Conservation (phyloP, 2,329 filamentous ascomycete species). For the Alternaria brassicae region DNA sequence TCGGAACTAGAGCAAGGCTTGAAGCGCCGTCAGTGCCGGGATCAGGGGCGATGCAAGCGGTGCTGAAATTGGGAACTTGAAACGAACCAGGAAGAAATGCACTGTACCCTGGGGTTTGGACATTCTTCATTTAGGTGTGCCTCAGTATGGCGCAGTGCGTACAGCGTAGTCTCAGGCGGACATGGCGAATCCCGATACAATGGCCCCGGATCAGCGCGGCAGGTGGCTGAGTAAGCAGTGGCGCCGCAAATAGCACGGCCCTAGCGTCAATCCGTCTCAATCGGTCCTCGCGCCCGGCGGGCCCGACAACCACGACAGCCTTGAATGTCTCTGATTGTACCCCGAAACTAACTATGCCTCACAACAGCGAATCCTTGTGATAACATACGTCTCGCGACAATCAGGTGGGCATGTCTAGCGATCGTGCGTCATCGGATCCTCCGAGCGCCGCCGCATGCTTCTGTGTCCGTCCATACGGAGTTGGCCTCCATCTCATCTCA, state of each 20-base stretch:
- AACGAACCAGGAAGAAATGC: not conserved
- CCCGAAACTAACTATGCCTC: not conserved
- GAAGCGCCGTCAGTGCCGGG: not conserved
- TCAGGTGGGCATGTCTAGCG: not conserved
- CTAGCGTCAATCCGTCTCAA: not conserved
- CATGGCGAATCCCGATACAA: not conserved
- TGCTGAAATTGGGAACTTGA: not conserved
- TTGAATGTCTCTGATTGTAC: conserved; percentile 2
- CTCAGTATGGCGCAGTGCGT: conserved; percentile 5
- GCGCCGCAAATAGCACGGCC: conserved; percentile 13
- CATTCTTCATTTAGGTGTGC: not conserved
- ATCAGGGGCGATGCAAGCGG: not conserved
- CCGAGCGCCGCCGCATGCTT: not conserved
- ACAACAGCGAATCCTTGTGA: not conserved
- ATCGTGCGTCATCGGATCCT: not conserved
- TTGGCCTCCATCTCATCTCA: conserved; percentile 12
- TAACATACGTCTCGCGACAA: not conserved
- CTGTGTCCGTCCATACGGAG: not conserved
- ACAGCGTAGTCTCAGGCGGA: not conserved
- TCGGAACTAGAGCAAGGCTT: not conserved
- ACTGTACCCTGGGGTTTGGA: not conserved
- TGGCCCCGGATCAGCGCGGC: conserved; percentile 5
- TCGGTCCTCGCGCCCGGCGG: not conserved
- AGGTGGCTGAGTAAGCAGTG: conserved; percentile 7
- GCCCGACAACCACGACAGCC: conserved; percentile 6